Evolutionary conservation across 306 rosid species (phyloP).

Genomic region (Glycine soja): DNA sequence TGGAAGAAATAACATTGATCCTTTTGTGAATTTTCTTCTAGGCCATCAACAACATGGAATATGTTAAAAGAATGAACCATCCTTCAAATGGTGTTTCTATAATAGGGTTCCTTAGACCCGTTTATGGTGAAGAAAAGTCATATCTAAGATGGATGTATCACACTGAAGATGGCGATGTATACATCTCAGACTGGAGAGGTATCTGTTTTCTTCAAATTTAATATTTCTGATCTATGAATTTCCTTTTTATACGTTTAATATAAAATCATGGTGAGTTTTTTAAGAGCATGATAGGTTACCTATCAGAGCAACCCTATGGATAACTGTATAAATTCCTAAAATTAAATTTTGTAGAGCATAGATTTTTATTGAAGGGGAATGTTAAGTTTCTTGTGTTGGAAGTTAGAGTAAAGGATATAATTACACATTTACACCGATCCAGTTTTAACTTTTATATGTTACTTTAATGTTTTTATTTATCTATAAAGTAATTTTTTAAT

Average conservation of each 20-base stretch:
- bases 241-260: constrained; percentile 2
- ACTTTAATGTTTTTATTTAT: constrained; percentile 20
- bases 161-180: constrained; percentile 63
- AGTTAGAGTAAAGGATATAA: constrained; percentile 23
- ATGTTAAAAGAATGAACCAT: constrained; percentile 67
- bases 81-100: constrained; percentile 94
- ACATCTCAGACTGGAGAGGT: constrained; percentile 76
- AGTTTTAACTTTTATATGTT: constrained; percentile 10
- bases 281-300: neutral
- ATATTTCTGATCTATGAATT: constrained; percentile 20
- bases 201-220: constrained; percentile 40
- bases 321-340: constrained; percentile 8
- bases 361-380: constrained; percentile 15
- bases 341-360: constrained; percentile 20
- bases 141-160: constrained; percentile 63
- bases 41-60: constrained; percentile 63
- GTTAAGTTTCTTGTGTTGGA: constrained; percentile 22
- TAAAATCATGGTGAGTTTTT: constrained; percentile 5
- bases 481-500: constrained; percentile 16
- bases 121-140: constrained; percentile 77
- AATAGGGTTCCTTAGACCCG: constrained; percentile 84
- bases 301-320: neutral
- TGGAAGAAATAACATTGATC: constrained; percentile 44
- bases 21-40: constrained; percentile 51
- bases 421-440: neutral